Evolutionary conservation across 305 asterid species (phyloP), one percentile per base, ranked within the genome.

Genomic region (Fraxinus greggii): DNA sequence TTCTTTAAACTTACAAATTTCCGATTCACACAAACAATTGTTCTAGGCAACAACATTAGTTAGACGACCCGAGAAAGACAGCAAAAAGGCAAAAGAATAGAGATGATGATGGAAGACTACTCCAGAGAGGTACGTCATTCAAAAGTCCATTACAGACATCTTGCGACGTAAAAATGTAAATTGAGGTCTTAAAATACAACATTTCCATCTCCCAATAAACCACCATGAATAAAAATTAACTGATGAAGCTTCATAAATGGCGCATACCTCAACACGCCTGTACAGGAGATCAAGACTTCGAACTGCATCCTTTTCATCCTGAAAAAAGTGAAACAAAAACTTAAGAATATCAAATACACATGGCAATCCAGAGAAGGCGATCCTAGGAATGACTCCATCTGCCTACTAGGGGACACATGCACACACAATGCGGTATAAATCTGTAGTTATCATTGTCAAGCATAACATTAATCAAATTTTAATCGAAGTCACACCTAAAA

Each of bases 231-330:
- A 75, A 83, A 83, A 12, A 61, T 31, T 77, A 67, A 76, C 33
- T 6, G 76, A 40, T 28, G 42, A 24, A 42, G 26, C 8, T 77
- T 82, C 35, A 26, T 40, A 74, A 70, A 42, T 31, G 63, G 76
- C 28, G 42, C 89, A 67, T 87, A 93, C 99, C 98, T 95, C 99
- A 36, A 93, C 92, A 86, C 99, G 90, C 88, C 97, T 88, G 92
- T 94, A 95, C 90, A 95, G 87, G 88, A 95, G 98, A 89, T 94
- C 97, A 77, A 95, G 99, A 80, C 98, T 94, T 89, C 99, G 89
- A 81, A 95, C 54, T 35, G 96, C 99, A 87, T 95, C 99, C 85
- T 92, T 94, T 84, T 95, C 99, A 54, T 94, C 99, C 99, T 95
- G 93, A 33, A 83, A 81, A 79, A 73, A 63, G 42, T 32, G 56